Evolutionary conservation across 2,329 filamentous ascomycete genomes (phyloP).

Genomic region (Trichoderma simmonsii): DNA sequence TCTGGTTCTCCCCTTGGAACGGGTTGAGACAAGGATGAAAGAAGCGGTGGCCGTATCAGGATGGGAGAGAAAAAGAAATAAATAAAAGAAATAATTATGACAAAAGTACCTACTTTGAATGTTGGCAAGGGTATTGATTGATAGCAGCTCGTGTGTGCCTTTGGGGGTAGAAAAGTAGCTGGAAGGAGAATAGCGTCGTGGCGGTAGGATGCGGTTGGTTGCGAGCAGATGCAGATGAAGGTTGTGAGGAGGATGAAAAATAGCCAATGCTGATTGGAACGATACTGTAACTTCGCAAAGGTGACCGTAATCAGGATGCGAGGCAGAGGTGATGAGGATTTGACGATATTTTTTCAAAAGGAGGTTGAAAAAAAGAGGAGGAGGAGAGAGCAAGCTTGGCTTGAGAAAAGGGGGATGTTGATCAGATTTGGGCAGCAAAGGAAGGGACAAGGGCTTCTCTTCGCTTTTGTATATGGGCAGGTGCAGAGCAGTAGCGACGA

Average conservation of each 20-base stretch:
- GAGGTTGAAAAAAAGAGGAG: neutral
- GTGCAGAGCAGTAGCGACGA: neutral
- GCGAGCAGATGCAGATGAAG: neutral
- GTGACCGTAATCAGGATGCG: neutral
- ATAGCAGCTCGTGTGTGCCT: neutral
- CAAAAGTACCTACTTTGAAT: neutral
- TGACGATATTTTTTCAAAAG: neutral
- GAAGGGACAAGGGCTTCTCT: neutral
- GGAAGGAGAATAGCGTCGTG: conserved; percentile 1
- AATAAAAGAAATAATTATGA: neutral
- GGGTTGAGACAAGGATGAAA: neutral
- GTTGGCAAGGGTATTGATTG: neutral
- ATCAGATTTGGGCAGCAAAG: neutral
- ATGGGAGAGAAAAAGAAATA: neutral
- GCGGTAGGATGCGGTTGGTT: neutral
- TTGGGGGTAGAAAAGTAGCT: neutral
- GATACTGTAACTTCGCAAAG: neutral
- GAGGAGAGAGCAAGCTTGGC: neutral
- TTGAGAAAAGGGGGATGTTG: neutral
- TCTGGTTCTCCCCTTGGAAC: neutral
- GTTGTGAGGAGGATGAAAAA: neutral
- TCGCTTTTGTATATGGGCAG: conserved; percentile 7
- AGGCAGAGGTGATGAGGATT: neutral
- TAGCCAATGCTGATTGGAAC: neutral
- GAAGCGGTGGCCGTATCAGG: neutral